These are phyloP conservation scores for Capillidium rhysosporum DNA, from an alignment of 371 early-diverging fungal species.

Conservation along the genomic window DNA sequence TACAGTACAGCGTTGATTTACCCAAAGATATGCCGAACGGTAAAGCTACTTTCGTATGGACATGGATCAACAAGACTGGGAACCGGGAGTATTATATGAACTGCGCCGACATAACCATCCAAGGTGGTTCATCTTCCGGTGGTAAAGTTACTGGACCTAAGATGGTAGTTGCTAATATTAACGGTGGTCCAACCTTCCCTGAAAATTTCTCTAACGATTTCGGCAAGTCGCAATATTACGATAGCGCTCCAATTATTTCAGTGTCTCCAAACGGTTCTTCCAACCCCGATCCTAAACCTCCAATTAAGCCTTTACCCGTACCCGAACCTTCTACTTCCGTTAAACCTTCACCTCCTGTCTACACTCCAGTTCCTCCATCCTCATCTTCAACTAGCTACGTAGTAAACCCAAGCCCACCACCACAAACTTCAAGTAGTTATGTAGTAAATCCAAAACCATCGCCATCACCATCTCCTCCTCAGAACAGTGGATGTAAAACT, in stretches of 20 bases:
- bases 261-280: background rate
- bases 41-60: background rate
- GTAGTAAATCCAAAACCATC: background rate
- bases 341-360: background rate
- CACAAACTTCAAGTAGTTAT: background rate
- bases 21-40: constrained; percentile 1
- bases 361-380: background rate
- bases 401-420: background rate
- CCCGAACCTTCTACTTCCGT: background rate
- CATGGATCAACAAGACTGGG: constrained; percentile 25
- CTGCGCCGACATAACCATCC: constrained; percentile 35
- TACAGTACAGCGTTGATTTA: background rate
- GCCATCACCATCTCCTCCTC: background rate
- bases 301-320: background rate
- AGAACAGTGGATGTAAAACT: background rate
- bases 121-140: constrained; percentile 13
- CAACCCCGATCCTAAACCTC: background rate
- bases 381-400: background rate
- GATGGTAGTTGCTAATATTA: constrained; percentile 12
- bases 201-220: background rate
- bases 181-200: background rate
- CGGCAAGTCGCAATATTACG: background rate
- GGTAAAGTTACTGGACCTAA: constrained; percentile 21
- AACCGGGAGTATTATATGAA: constrained; percentile 48
- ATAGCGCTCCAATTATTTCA: background rate